phyloP scores from a whole-genome alignment of 176 grass and related monocot species.

The Saccharum officinarum region DNA sequence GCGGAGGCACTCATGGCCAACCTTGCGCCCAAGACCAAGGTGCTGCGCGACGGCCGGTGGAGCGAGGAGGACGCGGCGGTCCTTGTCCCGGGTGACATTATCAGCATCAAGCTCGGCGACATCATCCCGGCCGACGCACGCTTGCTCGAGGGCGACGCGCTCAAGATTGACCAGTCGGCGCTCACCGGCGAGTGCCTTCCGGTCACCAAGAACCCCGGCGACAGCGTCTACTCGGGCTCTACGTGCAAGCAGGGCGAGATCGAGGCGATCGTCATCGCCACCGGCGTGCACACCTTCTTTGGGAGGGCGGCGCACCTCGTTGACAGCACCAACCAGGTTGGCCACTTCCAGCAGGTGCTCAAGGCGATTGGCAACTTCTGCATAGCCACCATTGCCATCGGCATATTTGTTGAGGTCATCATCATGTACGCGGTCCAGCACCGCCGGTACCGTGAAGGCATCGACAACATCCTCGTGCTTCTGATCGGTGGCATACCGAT shows the following conservation, averaged over 20 bases:
- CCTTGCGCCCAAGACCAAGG: conserved; percentile 26
- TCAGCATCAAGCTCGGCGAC: conserved; percentile 89
- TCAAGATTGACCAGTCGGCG: conserved; percentile 95
- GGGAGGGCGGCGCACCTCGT: conserved; percentile 95
- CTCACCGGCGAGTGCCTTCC: conserved; percentile 86
- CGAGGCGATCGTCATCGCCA: conserved; percentile 84
- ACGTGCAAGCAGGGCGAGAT: conserved; percentile 98
- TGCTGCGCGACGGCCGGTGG: conserved; percentile 78
- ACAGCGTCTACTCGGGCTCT: conserved; percentile 81
- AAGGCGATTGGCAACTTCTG: conserved; percentile 92
- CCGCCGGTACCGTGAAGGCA: conserved; percentile 79
- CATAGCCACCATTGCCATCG: conserved; percentile 67
- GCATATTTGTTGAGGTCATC: conserved; percentile 54
- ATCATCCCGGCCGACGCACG: conserved; percentile 83
- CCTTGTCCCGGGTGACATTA: conserved; percentile 85
- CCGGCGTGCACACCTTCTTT: conserved; percentile 95
- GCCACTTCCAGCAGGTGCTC: conserved; percentile 95
- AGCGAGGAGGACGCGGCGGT: conserved; percentile 65
- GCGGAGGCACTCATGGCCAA: too few species aligned
- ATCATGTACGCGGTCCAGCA: conserved; percentile 90
- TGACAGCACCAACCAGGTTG: conserved; percentile 84
- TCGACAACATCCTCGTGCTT: conserved; percentile 91
- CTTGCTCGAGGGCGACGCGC: conserved; percentile 73
- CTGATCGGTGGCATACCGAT: conserved; percentile 96
- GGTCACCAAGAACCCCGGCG: conserved; percentile 64